Base-by-base conservation (phyloP, 257 asterid genomes). In the Handroanthus guayacan region DNA sequence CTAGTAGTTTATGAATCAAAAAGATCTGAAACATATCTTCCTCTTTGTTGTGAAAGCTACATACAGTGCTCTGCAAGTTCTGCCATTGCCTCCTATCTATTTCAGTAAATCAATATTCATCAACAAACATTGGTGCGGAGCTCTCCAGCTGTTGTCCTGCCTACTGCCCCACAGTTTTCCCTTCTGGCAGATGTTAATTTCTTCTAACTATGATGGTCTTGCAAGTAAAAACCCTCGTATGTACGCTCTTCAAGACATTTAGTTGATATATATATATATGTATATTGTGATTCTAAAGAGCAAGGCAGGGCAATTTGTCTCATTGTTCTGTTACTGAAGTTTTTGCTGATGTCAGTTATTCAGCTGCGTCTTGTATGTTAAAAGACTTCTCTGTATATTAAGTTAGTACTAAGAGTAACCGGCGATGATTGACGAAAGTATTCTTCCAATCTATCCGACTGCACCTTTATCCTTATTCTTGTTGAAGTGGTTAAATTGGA, bases 361-460 rank as follows among this genome's bases (percentile, higher is more conserved):
- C 62, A 37, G 57, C 73, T 48, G 64, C 52, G 37, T 16, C 50
- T 48, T 16, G 43, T 62, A 16, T 64, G 37, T 37, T 8, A 47
- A 25, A 45, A 45, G 38, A 20, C 31, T 44, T 73, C 56, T 63
- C 5, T 61, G 77, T 61, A 55, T 55, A 41, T 71, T 55, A 20
- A 55, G 11, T 9, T 54, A n/a, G 41, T 16, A 0, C 36, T 70
- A 2, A 6, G 43, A 37, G 64, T 52, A 52, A 36, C 54, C 3
- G 36, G 39, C 54, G 44, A 4, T 52, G 51, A 12, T 6, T 69
- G 11, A 36, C 37, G 60, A 36, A 60, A 51, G 63, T 37, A 54
- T 8, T 47, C 10, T 9, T 47, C 52, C 52, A 9, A 47, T 47
- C 52, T 47, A 11, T 20, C 64, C 9, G 57, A 51, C 57, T 51